A percentile compares a stretch with the other conserved stretches of the same genome.
Evolutionary conservation across 306 rosid species (phyloP).

Genomic region (Lupinus albus): DNA sequence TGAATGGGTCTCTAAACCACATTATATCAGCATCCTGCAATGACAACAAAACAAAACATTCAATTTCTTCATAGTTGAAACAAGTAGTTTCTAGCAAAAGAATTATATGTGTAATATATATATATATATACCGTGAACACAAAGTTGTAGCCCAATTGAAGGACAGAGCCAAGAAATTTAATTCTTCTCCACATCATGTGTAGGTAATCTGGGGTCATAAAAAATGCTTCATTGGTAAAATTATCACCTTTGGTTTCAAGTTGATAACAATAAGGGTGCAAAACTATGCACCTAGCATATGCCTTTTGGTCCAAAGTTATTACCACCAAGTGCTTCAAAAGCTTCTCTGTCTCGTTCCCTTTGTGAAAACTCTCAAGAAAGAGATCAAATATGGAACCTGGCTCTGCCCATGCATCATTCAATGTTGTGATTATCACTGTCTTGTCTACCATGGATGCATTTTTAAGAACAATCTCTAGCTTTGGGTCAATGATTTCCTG

Average conservation of each 20-base stretch:
- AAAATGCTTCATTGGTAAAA: slow-evolving; percentile 64
- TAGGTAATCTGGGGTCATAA: slow-evolving; percentile 66
- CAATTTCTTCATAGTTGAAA: background rate
- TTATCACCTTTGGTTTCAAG: slow-evolving; percentile 56
- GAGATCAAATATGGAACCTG: slow-evolving; percentile 70
- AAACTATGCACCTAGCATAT: slow-evolving; percentile 56
- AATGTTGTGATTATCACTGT: slow-evolving; percentile 76
- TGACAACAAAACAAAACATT: background rate
- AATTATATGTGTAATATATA: too few species aligned
- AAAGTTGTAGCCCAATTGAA: slow-evolving; percentile 70
- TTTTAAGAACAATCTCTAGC: slow-evolving; percentile 48
- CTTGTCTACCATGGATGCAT: slow-evolving; percentile 60
- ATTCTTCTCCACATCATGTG: slow-evolving; percentile 91
- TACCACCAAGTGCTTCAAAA: slow-evolving; percentile 68
- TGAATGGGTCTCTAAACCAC: slow-evolving; percentile 88
- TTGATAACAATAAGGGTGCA: slow-evolving; percentile 68
- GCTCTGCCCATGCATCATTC: slow-evolving; percentile 90
- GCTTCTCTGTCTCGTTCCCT: slow-evolving; percentile 61
- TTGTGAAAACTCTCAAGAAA: slow-evolving; percentile 69
- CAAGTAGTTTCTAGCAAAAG: background rate
- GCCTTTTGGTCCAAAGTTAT: slow-evolving; percentile 76
- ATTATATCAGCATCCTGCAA: slow-evolving; percentile 78
- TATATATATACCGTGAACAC: slow-evolving; percentile 68
- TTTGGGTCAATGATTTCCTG: slow-evolving; percentile 38
- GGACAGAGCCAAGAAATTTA: slow-evolving; percentile 61